These are phyloP conservation scores for Quercus ilex DNA, from an alignment of 306 rosid species.

Conservation along the genomic window DNA sequence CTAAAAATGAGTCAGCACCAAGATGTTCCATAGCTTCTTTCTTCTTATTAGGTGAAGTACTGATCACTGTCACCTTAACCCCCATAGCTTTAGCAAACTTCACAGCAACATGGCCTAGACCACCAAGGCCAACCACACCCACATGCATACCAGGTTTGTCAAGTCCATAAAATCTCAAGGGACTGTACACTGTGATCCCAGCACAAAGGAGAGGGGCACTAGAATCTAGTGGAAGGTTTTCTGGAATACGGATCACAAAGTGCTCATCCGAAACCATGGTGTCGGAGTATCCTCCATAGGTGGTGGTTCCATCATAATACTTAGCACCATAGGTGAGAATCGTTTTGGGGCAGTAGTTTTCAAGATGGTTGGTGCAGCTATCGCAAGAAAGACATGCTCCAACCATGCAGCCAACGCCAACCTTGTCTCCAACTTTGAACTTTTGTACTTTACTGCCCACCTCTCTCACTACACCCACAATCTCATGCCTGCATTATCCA, in stretches of 20 bases:
- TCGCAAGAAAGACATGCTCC: slow-evolving; percentile 21
- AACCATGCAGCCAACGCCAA: slow-evolving; percentile 24
- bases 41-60: slow-evolving; percentile 30
- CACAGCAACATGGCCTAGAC: slow-evolving; percentile 43
- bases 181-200: slow-evolving; percentile 44
- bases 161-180: slow-evolving; percentile 29
- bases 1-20: slow-evolving; percentile 31
- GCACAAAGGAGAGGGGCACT: slow-evolving; percentile 45
- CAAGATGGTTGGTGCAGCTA: slow-evolving; percentile 12
- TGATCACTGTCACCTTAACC: slow-evolving; percentile 35
- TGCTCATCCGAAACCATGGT: slow-evolving; percentile 30
- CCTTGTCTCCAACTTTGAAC: slow-evolving; percentile 30
- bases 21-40: slow-evolving; percentile 28
- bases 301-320: slow-evolving; percentile 21
- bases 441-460: slow-evolving; percentile 27
- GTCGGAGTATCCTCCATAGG: slow-evolving; percentile 36
- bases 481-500: slow-evolving; percentile 23
- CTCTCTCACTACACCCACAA: slow-evolving; percentile 28
- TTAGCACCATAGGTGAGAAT: slow-evolving; percentile 8
- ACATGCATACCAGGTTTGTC: slow-evolving; percentile 26
- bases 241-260: slow-evolving; percentile 28
- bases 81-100: slow-evolving; percentile 43
- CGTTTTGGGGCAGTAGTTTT: slow-evolving; percentile 11
- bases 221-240: slow-evolving; percentile 27
- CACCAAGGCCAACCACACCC: slow-evolving; percentile 53